Base-by-base conservation (phyloP, 306 rosid species). In the Dalbergia oliveri region DNA sequence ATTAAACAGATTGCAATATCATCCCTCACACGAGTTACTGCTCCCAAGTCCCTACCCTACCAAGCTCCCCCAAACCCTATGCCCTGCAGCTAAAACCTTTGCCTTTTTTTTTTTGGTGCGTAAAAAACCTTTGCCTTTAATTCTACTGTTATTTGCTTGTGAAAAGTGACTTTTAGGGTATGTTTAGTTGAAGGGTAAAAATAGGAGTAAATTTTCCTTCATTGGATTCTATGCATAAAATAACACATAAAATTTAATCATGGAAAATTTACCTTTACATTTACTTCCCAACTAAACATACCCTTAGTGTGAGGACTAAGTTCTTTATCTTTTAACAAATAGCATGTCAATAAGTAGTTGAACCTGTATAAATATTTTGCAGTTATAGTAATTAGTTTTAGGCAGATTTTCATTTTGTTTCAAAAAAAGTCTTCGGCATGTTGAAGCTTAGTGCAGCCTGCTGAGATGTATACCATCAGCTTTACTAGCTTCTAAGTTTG, bases 51-150 rank as follows among this genome's bases (percentile, higher is more conserved):
- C 23, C 23, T 21, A 21, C 1, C 23, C 41, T 37, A 37, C 41
- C 7, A 37, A 37, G 41, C 41, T 37, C 41, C 41, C 41, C 41
- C 41, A 37, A 37, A 4, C 41, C 41, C 7, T 37, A 37, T 37
- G 0, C 58, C 58, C 4, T n/a, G 35, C 9, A 35, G 80, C 72
- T 63, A 35, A 73, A 57, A 11, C 67, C 41, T 26, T 26, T 57
- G 41, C 53, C 23, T 73, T 73, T n/a, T n/a, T n/a, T n/a, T n/a
- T n/a, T n/a, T n/a, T n/a, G n/a, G n/a, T n/a, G n/a, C n/a, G n/a
- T n/a, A n/a, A n/a, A 35, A 73, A 57, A 11, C 67, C 41, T 26
- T 26, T 57, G 41, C 53, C 23, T 73, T 73, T n/a, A 47, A 50
- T 61, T 61, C 16, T 74, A 26, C 41, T 44, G 33, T 74, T 26